A percentile compares a stretch with the other conserved stretches of the same genome.
These are phyloP conservation scores for Fusarium acutatum DNA, from an alignment of 2,329 filamentous ascomycete genomes.

Conservation along the genomic window DNA sequence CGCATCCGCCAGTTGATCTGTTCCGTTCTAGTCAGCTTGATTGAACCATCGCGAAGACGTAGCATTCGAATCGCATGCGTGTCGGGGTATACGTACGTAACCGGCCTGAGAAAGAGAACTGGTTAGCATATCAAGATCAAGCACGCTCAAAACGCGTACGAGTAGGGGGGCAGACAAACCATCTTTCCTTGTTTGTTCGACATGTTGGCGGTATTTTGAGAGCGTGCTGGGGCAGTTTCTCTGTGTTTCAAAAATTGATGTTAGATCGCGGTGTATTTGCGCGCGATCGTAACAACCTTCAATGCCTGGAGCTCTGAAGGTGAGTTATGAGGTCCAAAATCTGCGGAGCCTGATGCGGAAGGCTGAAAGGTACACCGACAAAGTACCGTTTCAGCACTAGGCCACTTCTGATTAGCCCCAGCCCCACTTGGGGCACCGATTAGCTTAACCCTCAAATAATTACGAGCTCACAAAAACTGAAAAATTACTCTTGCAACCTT, in stretches of 20 bases:
- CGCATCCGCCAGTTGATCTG: constrained; percentile 99
- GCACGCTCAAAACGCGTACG: constrained; percentile 41
- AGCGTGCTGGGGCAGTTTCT: constrained; percentile 46
- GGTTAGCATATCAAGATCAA: constrained; percentile 68
- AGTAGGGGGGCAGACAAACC: constrained; percentile 67
- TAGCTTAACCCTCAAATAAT: constrained; percentile 51
- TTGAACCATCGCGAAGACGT: background rate
- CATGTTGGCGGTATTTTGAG: constrained; percentile 46
- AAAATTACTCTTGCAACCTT: constrained; percentile 36
- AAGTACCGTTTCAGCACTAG: constrained; percentile 45
- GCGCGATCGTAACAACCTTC: constrained; percentile 50
- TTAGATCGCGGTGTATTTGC: constrained; percentile 50
- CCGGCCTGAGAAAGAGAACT: constrained; percentile 67
- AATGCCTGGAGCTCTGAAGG: constrained; percentile 56
- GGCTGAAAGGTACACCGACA: constrained; percentile 48
- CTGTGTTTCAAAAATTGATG: constrained; percentile 55
- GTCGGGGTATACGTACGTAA: constrained; percentile 66
- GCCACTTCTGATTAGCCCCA: background rate
- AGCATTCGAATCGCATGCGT: constrained; percentile 3
- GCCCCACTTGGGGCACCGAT: constrained; percentile 37
- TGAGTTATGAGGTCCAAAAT: constrained; percentile 53
- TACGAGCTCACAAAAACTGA: constrained; percentile 48
- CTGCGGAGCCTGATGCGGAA: constrained; percentile 56
- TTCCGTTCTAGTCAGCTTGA: constrained; percentile 15
- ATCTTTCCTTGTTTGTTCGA: constrained; percentile 96